Conservation (phyloP, 345 rosid genomes). For the Noccaea caerulescens region DNA sequence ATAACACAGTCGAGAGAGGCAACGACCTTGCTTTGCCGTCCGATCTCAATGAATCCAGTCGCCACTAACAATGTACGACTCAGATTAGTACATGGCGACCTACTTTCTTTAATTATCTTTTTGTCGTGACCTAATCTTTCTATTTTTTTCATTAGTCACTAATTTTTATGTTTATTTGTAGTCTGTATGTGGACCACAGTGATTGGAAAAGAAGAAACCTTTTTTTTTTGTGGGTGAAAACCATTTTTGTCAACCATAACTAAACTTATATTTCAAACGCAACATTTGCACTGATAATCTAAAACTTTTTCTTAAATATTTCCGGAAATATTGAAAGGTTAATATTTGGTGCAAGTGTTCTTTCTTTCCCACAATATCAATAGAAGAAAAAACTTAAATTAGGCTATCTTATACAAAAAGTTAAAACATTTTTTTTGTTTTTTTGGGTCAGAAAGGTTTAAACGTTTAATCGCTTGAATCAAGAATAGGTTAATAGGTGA, state of each 20-base stretch:
- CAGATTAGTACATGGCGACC: conserved; percentile 36
- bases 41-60: conserved; percentile 42
- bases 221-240: not conserved
- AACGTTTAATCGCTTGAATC: not conserved
- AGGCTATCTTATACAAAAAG: too few relatives aligned
- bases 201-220: conserved; percentile 10
- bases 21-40: conserved; percentile 42
- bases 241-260: conserved; percentile 21
- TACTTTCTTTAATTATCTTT: conserved; percentile 37
- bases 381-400: not conserved
- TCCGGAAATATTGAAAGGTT: not conserved
- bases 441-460: not conserved
- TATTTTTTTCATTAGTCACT: conserved; percentile 34
- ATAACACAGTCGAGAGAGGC: conserved; percentile 23
- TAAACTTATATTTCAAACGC: not conserved
- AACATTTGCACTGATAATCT: conserved; percentile 1
- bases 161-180: not conserved
- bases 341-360: not conserved
- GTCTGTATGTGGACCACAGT: conserved; percentile 36
- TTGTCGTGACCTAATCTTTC: conserved; percentile 37
- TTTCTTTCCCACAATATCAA: not conserved
- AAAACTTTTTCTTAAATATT: not conserved
- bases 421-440: too few relatives aligned
- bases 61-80: conserved; percentile 24
- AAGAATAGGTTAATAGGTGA: not conserved